These are phyloP conservation scores for Trichophyton simii DNA, from an alignment of 2,329 filamentous ascomycete species.

Conservation along the genomic window DNA sequence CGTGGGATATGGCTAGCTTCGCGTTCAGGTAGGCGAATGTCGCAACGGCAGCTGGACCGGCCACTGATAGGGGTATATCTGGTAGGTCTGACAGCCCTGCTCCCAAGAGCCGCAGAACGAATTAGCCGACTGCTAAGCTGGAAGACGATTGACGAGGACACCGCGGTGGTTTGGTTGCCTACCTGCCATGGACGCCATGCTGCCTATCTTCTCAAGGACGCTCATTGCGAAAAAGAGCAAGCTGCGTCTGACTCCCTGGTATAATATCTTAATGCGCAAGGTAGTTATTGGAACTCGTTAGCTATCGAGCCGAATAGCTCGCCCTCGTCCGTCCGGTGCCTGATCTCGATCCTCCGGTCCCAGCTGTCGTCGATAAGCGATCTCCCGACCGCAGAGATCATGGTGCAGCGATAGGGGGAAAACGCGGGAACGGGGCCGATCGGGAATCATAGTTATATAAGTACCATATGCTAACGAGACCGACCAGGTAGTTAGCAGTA, in stretches of 20 bases:
- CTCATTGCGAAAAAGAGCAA: neutral
- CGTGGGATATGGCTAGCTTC: conserved; percentile 53
- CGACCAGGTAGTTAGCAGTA: neutral
- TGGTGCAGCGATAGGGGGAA: neutral
- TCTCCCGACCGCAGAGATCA: neutral
- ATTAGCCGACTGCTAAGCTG: neutral
- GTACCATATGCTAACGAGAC: no score
- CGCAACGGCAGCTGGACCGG: conserved; percentile 51
- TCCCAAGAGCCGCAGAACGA: neutral
- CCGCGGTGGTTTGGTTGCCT: neutral
- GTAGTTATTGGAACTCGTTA: no score
- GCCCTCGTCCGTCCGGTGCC: no score
- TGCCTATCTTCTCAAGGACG: neutral
- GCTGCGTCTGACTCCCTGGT: no score
- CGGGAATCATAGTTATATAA: neutral
- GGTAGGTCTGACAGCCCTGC: neutral
- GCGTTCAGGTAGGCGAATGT: conserved; percentile 69
- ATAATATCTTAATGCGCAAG: no score
- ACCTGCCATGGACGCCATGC: conserved; percentile 1
- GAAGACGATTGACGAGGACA: neutral
- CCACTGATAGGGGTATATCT: conserved; percentile 21
- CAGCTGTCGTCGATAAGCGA: no score
- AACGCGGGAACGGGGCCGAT: neutral
- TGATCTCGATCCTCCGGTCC: no score
- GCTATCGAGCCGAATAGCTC: no score